A percentile compares a stretch with the other conserved stretches of the same genome.
Conservation (phyloP, 768 basidiomycete genomes). For the Coprinopsis marcescibilis region DNA sequence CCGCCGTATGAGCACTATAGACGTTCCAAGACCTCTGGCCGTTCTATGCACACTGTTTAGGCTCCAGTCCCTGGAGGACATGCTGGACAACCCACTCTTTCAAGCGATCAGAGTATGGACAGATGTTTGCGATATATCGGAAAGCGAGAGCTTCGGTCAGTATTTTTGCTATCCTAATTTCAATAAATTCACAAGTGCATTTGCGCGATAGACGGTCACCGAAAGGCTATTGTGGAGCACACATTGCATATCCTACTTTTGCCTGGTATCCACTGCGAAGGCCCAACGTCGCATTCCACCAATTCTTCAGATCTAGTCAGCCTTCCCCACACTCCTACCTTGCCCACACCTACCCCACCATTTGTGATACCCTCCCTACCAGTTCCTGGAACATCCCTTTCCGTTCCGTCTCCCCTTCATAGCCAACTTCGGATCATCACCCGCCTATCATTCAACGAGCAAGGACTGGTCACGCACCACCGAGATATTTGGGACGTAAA, state of each 20-base stretch:
- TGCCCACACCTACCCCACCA: constrained; percentile 17
- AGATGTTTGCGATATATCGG: constrained; percentile 68
- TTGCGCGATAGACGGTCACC: constrained; percentile 54
- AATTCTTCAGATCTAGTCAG: constrained; percentile 31
- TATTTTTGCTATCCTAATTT: neutral
- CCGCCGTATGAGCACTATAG: constrained; percentile 51
- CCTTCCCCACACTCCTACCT: constrained; percentile 21
- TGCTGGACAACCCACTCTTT: constrained; percentile 42
- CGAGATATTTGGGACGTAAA: constrained; percentile 79
- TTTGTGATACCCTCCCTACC: constrained; percentile 44
- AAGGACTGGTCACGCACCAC: constrained; percentile 74
- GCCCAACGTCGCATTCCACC: constrained; percentile 26
- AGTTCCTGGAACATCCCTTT: constrained; percentile 52
- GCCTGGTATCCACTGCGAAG: constrained; percentile 60
- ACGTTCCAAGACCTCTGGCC: constrained; percentile 64
- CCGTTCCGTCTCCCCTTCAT: constrained; percentile 66
- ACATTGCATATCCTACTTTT: constrained; percentile 72
- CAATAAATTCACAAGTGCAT: neutral
- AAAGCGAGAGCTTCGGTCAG: constrained; percentile 74
- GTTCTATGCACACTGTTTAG: constrained; percentile 54
- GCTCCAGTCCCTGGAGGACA: constrained; percentile 27
- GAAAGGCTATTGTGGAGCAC: constrained; percentile 72
- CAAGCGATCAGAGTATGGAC: constrained; percentile 66
- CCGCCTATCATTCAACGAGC: constrained; percentile 73
- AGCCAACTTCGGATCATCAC: constrained; percentile 68